phyloP scores from a whole-genome alignment of 306 rosid species.

The Echinosophora koreensis region DNA sequence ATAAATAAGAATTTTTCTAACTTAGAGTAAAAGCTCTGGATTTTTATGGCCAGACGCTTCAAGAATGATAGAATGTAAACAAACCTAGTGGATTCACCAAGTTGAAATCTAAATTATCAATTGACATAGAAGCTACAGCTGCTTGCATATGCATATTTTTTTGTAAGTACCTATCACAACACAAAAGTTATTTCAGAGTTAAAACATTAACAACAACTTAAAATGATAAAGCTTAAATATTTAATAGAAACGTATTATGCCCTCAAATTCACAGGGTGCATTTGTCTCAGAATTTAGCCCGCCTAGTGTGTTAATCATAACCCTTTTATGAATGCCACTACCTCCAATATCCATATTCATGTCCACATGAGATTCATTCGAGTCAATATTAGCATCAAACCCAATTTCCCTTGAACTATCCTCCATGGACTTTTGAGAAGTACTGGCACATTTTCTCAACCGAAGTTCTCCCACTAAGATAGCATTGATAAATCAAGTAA shows the following conservation, averaged over 20 bases:
- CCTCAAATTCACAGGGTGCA: slow-evolving; percentile 42
- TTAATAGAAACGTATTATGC: slow-evolving; percentile 44
- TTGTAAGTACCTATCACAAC: slow-evolving; percentile 54
- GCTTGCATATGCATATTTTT: slow-evolving; percentile 56
- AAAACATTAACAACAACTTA: slow-evolving; percentile 37
- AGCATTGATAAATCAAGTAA: too few relatives aligned
- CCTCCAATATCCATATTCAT: too few relatives aligned
- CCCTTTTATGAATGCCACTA: slow-evolving; percentile 37
- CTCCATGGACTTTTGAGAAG: too few relatives aligned
- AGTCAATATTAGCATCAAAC: too few relatives aligned
- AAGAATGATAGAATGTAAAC: too few relatives aligned
- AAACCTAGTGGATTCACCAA: slow-evolving; percentile 61
- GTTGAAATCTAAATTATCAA: slow-evolving; percentile 36
- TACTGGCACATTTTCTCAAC: slow-evolving; percentile 46
- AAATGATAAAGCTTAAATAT: slow-evolving; percentile 2
- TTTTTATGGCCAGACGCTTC: too few relatives aligned
- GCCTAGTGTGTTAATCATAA: slow-evolving; percentile 43
- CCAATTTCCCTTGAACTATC: too few relatives aligned
- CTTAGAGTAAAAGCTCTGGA: too few relatives aligned
- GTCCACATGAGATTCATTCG: too few relatives aligned
- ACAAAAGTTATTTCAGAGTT: slow-evolving; percentile 37
- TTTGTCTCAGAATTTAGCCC: slow-evolving; percentile 45
- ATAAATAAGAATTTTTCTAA: too few relatives aligned
- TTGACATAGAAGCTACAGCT: slow-evolving; percentile 45
- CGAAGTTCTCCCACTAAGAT: slow-evolving; percentile 35